A percentile compares a stretch with the other conserved stretches of the same genome.
Evolutionary conservation across 1,139 yeast genomes (phyloP).

Genomic region (Yamadazyma kanchanaburiensis): DNA sequence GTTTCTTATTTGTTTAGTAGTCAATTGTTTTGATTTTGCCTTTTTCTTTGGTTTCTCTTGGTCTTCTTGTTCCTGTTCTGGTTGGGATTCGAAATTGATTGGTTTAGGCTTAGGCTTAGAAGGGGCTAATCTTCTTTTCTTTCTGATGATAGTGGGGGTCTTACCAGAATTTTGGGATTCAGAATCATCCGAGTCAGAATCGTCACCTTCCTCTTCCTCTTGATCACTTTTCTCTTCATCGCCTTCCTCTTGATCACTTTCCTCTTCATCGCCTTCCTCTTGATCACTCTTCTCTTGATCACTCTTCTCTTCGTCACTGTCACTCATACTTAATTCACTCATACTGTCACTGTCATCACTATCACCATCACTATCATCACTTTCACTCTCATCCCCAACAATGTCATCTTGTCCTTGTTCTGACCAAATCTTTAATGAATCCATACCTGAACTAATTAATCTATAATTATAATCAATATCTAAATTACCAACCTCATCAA

Average conservation of each 20-base stretch:
- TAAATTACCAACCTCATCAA: constrained; percentile 65
- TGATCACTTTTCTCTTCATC: constrained; percentile 12
- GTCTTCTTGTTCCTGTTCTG: constrained; percentile 10
- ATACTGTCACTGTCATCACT: constrained; percentile 14
- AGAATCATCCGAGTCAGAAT: constrained; percentile 14
- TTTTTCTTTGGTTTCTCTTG: constrained; percentile 19
- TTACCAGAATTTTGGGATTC: neutral
- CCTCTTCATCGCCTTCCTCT: constrained; percentile 3
- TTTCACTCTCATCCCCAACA: constrained; percentile 11
- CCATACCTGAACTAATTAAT: constrained; percentile 81
- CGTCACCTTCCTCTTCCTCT: constrained; percentile 17
- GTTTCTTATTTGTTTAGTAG: constrained; percentile 46
- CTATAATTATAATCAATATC: constrained; percentile 82
- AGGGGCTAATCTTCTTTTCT: constrained; percentile 7
- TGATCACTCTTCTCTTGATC: constrained; percentile 1
- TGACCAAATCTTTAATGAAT: constrained; percentile 71
- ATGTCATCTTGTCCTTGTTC: constrained; percentile 24
- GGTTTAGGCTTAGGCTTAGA: constrained; percentile 14
- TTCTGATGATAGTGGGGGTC: constrained; percentile 1
- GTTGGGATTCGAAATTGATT: constrained; percentile 8
- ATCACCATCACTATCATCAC: constrained; percentile 12
- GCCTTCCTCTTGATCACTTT: constrained; percentile 8
- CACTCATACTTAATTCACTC: constrained; percentile 8
- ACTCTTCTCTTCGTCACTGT: constrained; percentile 4
- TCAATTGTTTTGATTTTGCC: constrained; percentile 32